A percentile compares a stretch with the other conserved stretches of the same genome.
Conservation (phyloP, 345 rosid genomes). For the Boechera retrofracta region DNA sequence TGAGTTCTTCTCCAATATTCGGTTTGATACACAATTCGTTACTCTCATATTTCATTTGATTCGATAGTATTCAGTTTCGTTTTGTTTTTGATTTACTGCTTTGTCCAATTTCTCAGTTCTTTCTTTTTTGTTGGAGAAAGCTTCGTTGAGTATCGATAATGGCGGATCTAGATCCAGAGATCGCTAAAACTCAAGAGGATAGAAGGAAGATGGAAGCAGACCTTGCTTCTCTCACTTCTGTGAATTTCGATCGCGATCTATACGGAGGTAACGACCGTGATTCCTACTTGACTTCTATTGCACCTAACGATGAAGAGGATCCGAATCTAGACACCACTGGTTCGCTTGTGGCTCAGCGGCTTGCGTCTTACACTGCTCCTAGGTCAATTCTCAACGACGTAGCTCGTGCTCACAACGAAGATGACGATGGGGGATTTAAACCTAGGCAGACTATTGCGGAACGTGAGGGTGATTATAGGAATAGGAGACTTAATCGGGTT, state of each 20-base stretch:
- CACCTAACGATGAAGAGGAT: conserved; percentile 89
- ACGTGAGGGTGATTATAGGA: conserved; percentile 90
- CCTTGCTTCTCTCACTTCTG: conserved; percentile 70
- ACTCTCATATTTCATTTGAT: neutral
- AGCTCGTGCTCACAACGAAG: conserved; percentile 69
- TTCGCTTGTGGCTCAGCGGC: conserved; percentile 72
- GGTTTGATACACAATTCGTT: neutral
- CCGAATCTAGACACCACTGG: conserved; percentile 60
- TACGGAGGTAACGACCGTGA: conserved; percentile 78
- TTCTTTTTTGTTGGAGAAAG: neutral
- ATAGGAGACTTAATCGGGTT: conserved; percentile 78
- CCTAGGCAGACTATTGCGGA: conserved; percentile 77
- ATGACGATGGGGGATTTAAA: conserved; percentile 63
- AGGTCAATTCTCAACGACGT: conserved; percentile 76
- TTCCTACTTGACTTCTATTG: conserved; percentile 69
- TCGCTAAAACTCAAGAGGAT: conserved; percentile 87
- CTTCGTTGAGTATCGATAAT: conserved; percentile 38
- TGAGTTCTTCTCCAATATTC: conserved; percentile 14
- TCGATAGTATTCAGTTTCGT: neutral
- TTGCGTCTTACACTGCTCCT: conserved; percentile 92
- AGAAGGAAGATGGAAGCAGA: conserved; percentile 73
- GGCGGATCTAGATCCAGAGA: conserved; percentile 70
- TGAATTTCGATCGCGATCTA: conserved; percentile 78
- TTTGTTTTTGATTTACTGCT: conserved; percentile 14
- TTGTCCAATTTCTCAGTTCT: neutral